Evolutionary conservation across 192 early-diverging fungal species (phyloP), one percentile per base, ranked within the genome.

Genomic region (Phlyctochytrium planicorne): DNA sequence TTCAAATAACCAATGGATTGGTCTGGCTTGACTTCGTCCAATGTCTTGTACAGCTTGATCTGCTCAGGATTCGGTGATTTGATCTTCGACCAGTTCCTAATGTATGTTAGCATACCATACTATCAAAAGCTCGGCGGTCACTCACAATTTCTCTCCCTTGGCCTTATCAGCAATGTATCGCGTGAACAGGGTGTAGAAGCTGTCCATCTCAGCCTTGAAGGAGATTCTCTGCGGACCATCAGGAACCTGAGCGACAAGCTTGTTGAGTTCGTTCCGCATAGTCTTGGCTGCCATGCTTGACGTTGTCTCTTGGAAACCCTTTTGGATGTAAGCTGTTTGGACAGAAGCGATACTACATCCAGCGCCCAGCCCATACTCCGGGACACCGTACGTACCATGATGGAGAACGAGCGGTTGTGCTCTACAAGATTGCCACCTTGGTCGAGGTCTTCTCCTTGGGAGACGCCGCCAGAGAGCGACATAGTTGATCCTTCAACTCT

Each of bases 1-100:
- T 75, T 82, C 37, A 99, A 84, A 68, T 90, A 79, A 24, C 81
- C 79, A 37, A 83, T 65, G 40, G 78, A 80, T 30, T 79, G 75
- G 23, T 68, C 63, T 35, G 74, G 53, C 30, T 72, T 52, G 27
- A 73, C 73, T 56, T 72, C 65, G 50, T 82, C 73, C 40, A 97
- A 84, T 27, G 85, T 80, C 63, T 82, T 83, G 78, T 99, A 99
- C 33, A 82, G 78, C 31, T 93, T 85, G 63, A 98, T 83, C 59
- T 76, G 74, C 53, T 97, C 95, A 29, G 88, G 83, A 59, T 86
- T 88, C 63, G 97, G 97, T 29, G 93, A 93, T 63, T 93, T 88
- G 63, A 99, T 92, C 75, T 93, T 92, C 65, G 92, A 85, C 97
- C 97, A 99, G 78, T 96, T 90, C 52, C 93, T 94, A 75, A 24